Evolutionary conservation across 2,329 filamentous ascomycete genomes (phyloP).

Genomic region (Cercospora sp.): DNA sequence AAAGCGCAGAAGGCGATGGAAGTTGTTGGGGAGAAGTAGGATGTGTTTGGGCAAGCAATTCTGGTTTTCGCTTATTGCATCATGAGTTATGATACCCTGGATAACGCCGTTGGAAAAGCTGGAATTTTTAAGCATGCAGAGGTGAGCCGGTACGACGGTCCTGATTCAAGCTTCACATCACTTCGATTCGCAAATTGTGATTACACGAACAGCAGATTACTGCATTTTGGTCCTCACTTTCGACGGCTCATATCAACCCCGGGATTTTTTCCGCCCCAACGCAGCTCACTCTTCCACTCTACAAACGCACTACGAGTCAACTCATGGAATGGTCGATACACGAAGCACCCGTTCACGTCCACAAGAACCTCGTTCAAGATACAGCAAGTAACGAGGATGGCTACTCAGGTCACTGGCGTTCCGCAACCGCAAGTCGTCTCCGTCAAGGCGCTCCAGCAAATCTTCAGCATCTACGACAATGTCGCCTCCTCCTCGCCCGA

Average conservation of each 20-base stretch:
- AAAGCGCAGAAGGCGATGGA: conserved; percentile 28
- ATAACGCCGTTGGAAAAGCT: conserved; percentile 3
- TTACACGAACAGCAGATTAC: neutral
- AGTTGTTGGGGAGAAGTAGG: conserved; percentile 23
- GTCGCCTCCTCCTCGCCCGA: neutral
- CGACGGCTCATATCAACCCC: neutral
- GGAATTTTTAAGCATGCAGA: neutral
- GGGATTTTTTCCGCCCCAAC: neutral
- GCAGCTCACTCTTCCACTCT: neutral
- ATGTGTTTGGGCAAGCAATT: too few species aligned
- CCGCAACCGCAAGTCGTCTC: conserved; percentile 6
- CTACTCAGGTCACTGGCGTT: conserved; percentile 22
- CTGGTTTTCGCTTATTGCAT: neutral
- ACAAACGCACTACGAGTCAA: neutral
- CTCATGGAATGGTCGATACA: neutral
- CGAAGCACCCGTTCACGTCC: neutral
- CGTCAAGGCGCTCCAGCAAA: conserved; percentile 15
- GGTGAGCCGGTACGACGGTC: neutral
- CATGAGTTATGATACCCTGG: conserved; percentile 14
- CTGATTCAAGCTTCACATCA: neutral
- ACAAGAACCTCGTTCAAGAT: conserved; percentile 3
- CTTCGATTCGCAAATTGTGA: neutral
- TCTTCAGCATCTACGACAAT: conserved; percentile 20
- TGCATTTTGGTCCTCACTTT: neutral
- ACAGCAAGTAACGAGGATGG: conserved; percentile 22